These are phyloP conservation scores for Phellopilus nigrolimitatus DNA, from an alignment of 1,284 basidiomycete genomes.

Conservation along the genomic window DNA sequence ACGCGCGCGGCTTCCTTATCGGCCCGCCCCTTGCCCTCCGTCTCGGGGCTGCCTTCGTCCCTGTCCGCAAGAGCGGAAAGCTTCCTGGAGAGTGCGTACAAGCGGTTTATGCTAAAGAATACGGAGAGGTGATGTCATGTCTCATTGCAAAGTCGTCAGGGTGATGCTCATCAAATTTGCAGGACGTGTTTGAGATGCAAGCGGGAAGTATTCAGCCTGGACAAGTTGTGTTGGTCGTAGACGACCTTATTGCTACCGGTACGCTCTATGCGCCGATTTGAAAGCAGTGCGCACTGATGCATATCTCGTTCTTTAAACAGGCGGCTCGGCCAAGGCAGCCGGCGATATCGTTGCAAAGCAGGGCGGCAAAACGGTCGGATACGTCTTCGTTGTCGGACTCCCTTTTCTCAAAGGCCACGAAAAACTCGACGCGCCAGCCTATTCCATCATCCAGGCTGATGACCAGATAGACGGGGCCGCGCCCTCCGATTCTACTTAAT, in stretches of 20 bases:
- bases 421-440: conserved; percentile 83
- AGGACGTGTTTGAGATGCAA: conserved; percentile 97
- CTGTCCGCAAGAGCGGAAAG: conserved; percentile 93
- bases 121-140: conserved; percentile 81
- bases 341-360: conserved; percentile 84
- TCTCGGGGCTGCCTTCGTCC: conserved; percentile 93
- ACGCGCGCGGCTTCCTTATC: conserved; percentile 94
- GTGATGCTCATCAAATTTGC: too few relatives aligned
- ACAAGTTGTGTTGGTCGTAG: conserved; percentile 85
- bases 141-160: too few relatives aligned
- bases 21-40: conserved; percentile 91
- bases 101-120: conserved; percentile 90
- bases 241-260: conserved; percentile 98
- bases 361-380: conserved; percentile 85
- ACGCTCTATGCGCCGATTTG: too few relatives aligned
- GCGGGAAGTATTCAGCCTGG: conserved; percentile 78
- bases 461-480: conserved; percentile 40
- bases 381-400: conserved; percentile 92
- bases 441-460: conserved; percentile 77
- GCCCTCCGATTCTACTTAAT: neutral
- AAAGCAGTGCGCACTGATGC: too few relatives aligned
- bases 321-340: conserved; percentile 92
- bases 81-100: conserved; percentile 82
- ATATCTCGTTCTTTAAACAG: conserved; percentile 35
- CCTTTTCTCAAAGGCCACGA: conserved; percentile 76